phyloP scores from a whole-genome alignment of 306 rosid species.

The Lotus japonicus region DNA sequence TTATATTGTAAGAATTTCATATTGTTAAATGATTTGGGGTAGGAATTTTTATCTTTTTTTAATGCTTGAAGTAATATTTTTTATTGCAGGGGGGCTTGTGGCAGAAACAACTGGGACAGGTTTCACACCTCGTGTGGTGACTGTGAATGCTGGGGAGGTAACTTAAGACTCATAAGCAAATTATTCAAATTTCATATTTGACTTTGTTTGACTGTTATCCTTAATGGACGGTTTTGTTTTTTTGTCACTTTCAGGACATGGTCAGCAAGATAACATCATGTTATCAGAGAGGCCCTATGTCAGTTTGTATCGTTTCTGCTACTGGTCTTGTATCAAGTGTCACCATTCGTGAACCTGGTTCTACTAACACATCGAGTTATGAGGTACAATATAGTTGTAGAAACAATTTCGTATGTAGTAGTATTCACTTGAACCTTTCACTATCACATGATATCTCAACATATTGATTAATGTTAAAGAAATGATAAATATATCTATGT shows the following conservation, averaged over 20 bases:
- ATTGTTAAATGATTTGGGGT: too few species aligned
- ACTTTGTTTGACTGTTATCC: background rate
- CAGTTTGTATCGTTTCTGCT: slow-evolving; percentile 44
- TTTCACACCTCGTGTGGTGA: slow-evolving; percentile 39
- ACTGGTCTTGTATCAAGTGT: slow-evolving; percentile 38
- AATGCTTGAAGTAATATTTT: too few species aligned
- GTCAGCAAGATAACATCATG: slow-evolving; percentile 10
- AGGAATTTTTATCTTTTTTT: too few species aligned
- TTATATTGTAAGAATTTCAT: too few species aligned
- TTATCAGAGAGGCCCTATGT: background rate
- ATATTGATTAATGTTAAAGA: too few species aligned
- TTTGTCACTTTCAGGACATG: slow-evolving; percentile 42
- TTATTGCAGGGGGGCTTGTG: too few species aligned
- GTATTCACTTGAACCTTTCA: too few species aligned
- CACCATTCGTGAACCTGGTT: slow-evolving; percentile 16
- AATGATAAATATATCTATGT: too few species aligned
- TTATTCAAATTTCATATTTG: background rate
- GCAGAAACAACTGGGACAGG: slow-evolving; percentile 20
- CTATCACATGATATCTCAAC: too few species aligned
- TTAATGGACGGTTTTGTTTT: background rate
- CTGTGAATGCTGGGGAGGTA: slow-evolving; percentile 47
- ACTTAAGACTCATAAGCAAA: background rate
- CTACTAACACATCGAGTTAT: slow-evolving; percentile 7
- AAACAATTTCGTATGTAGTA: too few species aligned
- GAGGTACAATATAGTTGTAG: slow-evolving; percentile 22